Base-by-base conservation (phyloP, 2,329 filamentous ascomycete species). In the Colletotrichum paranaense region DNA sequence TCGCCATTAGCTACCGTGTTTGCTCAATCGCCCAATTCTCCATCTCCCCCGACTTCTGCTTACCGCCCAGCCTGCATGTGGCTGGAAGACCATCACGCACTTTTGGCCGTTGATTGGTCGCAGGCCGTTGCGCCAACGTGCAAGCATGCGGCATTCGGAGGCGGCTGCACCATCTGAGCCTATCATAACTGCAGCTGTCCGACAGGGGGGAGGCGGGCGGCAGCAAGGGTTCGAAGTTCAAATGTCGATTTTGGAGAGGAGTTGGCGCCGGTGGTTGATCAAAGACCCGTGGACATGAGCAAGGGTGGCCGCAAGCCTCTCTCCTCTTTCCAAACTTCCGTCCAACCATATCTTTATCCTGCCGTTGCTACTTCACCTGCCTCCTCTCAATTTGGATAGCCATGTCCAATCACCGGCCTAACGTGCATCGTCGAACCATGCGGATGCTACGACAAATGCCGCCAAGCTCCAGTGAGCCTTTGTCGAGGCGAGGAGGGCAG, bases 11-110 rank as follows among this genome's bases (percentile, higher is more conserved):
- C 69, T 46, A 35, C 32, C 49, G 30, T 35, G 53, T 69, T 49
- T 55, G 55, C 49, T 42, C 46, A 46, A 60, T 57, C 67, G 56
- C 60, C 60, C 42, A 60, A 52, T 62, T 24, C 52, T 62, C 38
- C 38, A 42, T 42, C 6, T 32, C 57, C 67, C 63, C 63, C 67
- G 65, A 56, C 49, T 62, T 66, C 56, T 73, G 70, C 78, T 87
- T 87, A 81, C 86, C 86, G 86, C 86, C 85, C 81, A 79, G 74
- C 76, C 79, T 85, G 84, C 82, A 83, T 77, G 78, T 80, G 81
- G 80, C 81, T 81, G 81, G 76, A 75, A 63, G 75, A 78, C 79
- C 78, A 82, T 86, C 85, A 86, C 85, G 77, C 75, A 71, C 67
- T 58, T 72, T 69, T 57, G 69, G 62, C 19, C 62, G 70, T 71